Evolutionary conservation across 345 rosid genomes (phyloP).

Genomic region (Boechera stricta): DNA sequence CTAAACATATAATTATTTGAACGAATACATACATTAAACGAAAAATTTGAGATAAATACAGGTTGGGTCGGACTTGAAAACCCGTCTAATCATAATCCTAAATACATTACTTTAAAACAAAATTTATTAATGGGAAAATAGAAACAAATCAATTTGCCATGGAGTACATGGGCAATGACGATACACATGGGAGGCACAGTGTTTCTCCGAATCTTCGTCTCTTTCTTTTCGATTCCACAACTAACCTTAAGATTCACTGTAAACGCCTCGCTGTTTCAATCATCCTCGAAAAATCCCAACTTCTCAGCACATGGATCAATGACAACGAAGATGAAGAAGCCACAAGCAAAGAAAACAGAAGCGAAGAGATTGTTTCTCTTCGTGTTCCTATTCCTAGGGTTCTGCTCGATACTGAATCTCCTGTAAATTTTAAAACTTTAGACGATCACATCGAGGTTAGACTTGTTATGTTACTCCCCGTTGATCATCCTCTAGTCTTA

Average conservation of each 20-base stretch:
- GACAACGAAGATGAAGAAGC: constrained; percentile 32
- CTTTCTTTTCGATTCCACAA: constrained; percentile 61
- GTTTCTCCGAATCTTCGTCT: constrained; percentile 73
- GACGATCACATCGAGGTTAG: constrained; percentile 85
- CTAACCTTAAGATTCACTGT: constrained; percentile 57
- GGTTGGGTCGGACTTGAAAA: not conserved
- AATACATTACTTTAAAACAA: too few species aligned
- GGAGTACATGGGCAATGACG: constrained; percentile 66
- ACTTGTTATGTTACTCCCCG: constrained; percentile 81
- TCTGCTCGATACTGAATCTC: constrained; percentile 66
- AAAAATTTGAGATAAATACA: too few species aligned
- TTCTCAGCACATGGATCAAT: constrained; percentile 59
- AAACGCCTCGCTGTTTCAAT: constrained; percentile 51
- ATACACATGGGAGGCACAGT: constrained; percentile 96
- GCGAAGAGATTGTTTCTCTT: constrained; percentile 50
- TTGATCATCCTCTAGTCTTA: constrained; percentile 77
- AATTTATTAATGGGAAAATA: not conserved
- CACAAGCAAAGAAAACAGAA: not conserved
- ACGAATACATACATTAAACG: too few species aligned
- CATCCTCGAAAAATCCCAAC: constrained; percentile 49
- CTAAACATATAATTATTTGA: too few species aligned
- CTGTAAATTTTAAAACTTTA: constrained; percentile 54
- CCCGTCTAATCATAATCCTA: not conserved
- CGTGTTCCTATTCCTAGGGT: constrained; percentile 68
- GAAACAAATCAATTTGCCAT: constrained; percentile 22